These are phyloP conservation scores for Lyophyllum semitale DNA, from an alignment of 768 basidiomycete species.

Conservation along the genomic window DNA sequence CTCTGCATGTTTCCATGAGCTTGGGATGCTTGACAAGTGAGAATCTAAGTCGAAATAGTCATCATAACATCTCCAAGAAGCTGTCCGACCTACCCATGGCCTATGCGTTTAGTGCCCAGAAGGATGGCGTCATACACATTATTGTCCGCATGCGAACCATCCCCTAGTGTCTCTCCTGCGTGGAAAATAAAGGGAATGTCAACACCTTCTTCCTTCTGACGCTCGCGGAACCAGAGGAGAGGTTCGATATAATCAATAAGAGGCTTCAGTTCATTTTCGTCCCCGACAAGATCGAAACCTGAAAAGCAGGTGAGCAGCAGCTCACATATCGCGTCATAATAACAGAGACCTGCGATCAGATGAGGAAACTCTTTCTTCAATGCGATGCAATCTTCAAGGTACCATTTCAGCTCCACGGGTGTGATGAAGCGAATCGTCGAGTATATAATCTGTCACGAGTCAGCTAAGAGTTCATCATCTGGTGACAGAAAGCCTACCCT, in stretches of 20 bases:
- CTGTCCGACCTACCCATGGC: constrained; percentile 60
- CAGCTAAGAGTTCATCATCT: neutral
- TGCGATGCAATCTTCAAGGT: constrained; percentile 72
- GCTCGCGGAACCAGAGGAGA: constrained; percentile 58
- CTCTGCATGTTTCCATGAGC: constrained; percentile 65
- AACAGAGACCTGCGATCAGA: constrained; percentile 62
- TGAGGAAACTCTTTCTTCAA: constrained; percentile 77
- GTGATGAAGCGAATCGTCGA: constrained; percentile 58
- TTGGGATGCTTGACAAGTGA: constrained; percentile 79
- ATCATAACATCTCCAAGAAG: neutral
- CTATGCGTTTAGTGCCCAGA: constrained; percentile 77
- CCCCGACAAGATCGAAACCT: constrained; percentile 85
- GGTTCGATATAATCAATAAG: constrained; percentile 64
- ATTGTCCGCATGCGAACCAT: constrained; percentile 67
- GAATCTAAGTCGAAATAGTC: constrained; percentile 41
- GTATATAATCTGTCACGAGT: constrained; percentile 62
- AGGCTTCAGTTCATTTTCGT: constrained; percentile 63
- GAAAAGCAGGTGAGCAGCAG: neutral
- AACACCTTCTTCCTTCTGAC: constrained; percentile 56
- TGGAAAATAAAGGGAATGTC: constrained; percentile 80
- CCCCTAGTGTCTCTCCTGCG: constrained; percentile 79
- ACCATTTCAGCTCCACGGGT: constrained; percentile 60
- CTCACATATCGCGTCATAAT: neutral
- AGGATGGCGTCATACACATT: constrained; percentile 82
- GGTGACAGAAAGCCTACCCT: constrained; percentile 40